Percentiles rank a stretch among this genome's conserved stretches.
Evolutionary conservation across 140 eudicot species (phyloP).

Genomic region (Anethum foeniculum): DNA sequence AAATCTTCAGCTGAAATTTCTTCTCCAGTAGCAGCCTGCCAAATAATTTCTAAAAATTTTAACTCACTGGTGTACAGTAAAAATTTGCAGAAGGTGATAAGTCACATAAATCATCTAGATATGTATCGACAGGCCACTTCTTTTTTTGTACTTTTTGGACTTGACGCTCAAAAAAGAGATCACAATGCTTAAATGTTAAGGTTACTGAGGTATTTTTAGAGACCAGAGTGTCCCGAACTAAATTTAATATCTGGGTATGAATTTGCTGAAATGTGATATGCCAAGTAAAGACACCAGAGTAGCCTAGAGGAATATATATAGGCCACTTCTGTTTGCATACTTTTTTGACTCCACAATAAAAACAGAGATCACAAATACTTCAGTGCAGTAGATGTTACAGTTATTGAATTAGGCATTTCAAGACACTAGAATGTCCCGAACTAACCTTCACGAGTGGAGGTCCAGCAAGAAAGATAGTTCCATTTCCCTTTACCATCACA

Average conservation of each 20-base stretch:
- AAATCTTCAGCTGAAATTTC: slow-evolving; percentile 94
- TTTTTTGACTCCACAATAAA: background rate
- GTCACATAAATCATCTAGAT: background rate
- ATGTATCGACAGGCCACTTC: background rate
- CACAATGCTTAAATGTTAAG: background rate
- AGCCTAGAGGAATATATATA: background rate
- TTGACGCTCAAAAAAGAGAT: background rate
- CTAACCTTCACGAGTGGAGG: slow-evolving; percentile 99
- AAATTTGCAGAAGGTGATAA: background rate
- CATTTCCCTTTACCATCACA: slow-evolving; percentile 99
- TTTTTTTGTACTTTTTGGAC: background rate
- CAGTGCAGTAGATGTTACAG: background rate
- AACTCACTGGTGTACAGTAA: background rate
- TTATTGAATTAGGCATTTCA: background rate
- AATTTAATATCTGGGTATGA: slow-evolving; percentile 2
- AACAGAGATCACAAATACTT: background rate
- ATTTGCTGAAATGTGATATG: background rate
- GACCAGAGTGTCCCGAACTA: slow-evolving; percentile 17
- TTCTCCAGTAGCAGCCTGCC: slow-evolving; percentile 98
- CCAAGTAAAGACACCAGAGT: background rate
- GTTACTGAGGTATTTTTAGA: background rate
- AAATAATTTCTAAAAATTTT: slow-evolving; percentile 18
- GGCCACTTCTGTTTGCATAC: background rate
- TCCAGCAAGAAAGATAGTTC: slow-evolving; percentile 95
- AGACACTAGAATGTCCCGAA: slow-evolving; percentile 11